These are phyloP conservation scores for Xylaria digitata DNA, from an alignment of 2,329 filamentous ascomycete species.

Conservation along the genomic window DNA sequence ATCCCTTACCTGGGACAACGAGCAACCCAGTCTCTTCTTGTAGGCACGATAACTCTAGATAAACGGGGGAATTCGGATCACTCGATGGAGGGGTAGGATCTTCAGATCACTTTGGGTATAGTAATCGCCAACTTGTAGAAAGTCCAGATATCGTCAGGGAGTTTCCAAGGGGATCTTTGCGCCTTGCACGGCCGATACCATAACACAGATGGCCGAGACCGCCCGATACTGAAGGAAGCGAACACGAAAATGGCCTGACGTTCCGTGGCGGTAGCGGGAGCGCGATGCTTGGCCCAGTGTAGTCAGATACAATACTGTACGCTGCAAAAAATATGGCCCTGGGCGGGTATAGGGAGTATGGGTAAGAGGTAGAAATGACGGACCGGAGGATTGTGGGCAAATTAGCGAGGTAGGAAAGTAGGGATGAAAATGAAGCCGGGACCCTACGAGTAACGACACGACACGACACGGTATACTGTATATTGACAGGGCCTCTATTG, in stretches of 20 bases:
- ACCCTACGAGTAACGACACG: neutral
- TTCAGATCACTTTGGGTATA: constrained; percentile 29
- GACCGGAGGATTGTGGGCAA: constrained; percentile 34
- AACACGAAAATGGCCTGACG: constrained; percentile 49
- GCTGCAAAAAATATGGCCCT: too few species aligned
- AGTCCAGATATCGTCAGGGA: constrained; percentile 31
- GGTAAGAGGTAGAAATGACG: constrained; percentile 19
- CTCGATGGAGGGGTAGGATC: constrained; percentile 32
- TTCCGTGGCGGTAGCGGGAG: constrained; percentile 40
- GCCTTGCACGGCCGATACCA: constrained; percentile 41
- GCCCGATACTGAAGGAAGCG: constrained; percentile 48
- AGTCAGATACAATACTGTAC: constrained; percentile 26
- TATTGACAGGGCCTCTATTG: constrained; percentile 24
- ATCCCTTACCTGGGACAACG: constrained; percentile 26
- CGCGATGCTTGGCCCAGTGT: constrained; percentile 32
- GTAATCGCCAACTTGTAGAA: constrained; percentile 31
- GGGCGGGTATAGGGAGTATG: constrained; percentile 13
- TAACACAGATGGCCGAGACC: constrained; percentile 49
- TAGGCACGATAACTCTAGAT: constrained; percentile 33
- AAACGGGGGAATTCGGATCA: constrained; percentile 35
- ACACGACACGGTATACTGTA: constrained; percentile 15
- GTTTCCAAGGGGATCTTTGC: constrained; percentile 29
- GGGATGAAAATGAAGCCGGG: constrained; percentile 4
- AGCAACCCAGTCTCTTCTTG: constrained; percentile 37
- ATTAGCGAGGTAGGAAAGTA: constrained; percentile 22